phyloP scores from a whole-genome alignment of 1,139 yeast species.

The Yamadazyma oceani region DNA sequence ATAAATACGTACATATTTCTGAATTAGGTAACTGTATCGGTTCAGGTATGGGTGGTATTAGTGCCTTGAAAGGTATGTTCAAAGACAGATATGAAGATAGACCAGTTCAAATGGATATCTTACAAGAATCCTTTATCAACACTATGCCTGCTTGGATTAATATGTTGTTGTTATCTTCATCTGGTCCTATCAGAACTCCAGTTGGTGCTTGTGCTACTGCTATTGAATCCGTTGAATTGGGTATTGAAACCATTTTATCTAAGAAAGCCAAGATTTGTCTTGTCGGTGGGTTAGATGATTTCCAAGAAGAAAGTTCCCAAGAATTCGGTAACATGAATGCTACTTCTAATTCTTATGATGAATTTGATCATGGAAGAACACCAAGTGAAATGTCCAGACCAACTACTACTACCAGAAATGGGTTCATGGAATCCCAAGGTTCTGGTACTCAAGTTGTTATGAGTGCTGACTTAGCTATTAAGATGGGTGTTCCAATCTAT shows the following conservation, averaged over 20 bases:
- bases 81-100: slow-evolving; percentile 87
- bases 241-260: slow-evolving; percentile 86
- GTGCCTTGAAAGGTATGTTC: slow-evolving; percentile 97
- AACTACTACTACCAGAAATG: slow-evolving; percentile 90
- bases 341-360: slow-evolving; percentile 84
- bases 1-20: slow-evolving; percentile 95
- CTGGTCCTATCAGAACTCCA: slow-evolving; percentile 98
- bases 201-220: slow-evolving; percentile 99
- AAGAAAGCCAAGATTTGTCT: slow-evolving; percentile 95
- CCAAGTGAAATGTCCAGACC: slow-evolving; percentile 99
- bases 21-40: slow-evolving; percentile 99
- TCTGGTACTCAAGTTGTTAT: slow-evolving; percentile 96
- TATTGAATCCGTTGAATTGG: slow-evolving; percentile 93
- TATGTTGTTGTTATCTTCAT: slow-evolving; percentile 94
- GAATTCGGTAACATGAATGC: slow-evolving; percentile 99
- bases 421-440: slow-evolving; percentile 99
- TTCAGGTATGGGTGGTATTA: slow-evolving; percentile 99
- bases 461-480: slow-evolving; percentile 90
- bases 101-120: slow-evolving; percentile 94
- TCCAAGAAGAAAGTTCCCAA: slow-evolving; percentile 98
- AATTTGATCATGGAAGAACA: slow-evolving; percentile 93
- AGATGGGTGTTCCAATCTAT: slow-evolving; percentile 99
- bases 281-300: slow-evolving; percentile 99
- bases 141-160: slow-evolving; percentile 99
- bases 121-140: slow-evolving; percentile 97